These are phyloP conservation scores for Dioszegia hungarica DNA, from an alignment of 768 basidiomycete species.

Conservation along the genomic window DNA sequence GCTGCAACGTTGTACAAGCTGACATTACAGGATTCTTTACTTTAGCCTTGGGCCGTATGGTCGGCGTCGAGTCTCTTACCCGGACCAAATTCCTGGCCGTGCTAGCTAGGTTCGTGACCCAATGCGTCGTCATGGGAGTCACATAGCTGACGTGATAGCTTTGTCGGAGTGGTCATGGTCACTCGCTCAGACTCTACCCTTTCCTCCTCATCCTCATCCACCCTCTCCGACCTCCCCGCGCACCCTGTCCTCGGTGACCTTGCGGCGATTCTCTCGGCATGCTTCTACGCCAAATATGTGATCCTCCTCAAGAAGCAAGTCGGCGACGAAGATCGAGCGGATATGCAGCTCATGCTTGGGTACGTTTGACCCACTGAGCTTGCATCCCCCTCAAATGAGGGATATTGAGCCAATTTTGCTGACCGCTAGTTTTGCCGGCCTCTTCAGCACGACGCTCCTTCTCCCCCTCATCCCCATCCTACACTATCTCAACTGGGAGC, in stretches of 20 bases:
- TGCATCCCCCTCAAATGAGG: neutral
- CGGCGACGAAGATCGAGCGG: conserved; percentile 70
- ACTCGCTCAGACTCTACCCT: conserved; percentile 70
- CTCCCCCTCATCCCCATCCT: conserved; percentile 76
- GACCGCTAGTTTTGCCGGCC: conserved; percentile 65
- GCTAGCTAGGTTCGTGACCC: conserved; percentile 60
- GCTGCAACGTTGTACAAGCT: neutral
- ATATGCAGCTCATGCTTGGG: conserved; percentile 91
- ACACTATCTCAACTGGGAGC: conserved; percentile 66
- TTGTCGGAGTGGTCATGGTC: conserved; percentile 79
- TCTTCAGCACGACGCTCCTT: conserved; percentile 70
- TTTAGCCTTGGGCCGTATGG: conserved; percentile 71
- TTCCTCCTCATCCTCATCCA: conserved; percentile 10
- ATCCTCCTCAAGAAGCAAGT: conserved; percentile 84
- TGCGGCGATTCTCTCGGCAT: conserved; percentile 77
- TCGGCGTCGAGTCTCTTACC: conserved; percentile 73
- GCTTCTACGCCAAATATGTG: conserved; percentile 84
- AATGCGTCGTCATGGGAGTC: too few species aligned
- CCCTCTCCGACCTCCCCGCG: conserved; percentile 27
- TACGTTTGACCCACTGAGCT: too few species aligned
- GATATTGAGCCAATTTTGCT: neutral
- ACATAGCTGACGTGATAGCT: conserved; percentile 54
- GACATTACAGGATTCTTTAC: conserved; percentile 99
- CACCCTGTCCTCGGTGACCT: conserved; percentile 67
- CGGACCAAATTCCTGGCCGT: conserved; percentile 72